phyloP scores from a whole-genome alignment of 805 yeast species.

The Saccharomycopsis vini region DNA sequence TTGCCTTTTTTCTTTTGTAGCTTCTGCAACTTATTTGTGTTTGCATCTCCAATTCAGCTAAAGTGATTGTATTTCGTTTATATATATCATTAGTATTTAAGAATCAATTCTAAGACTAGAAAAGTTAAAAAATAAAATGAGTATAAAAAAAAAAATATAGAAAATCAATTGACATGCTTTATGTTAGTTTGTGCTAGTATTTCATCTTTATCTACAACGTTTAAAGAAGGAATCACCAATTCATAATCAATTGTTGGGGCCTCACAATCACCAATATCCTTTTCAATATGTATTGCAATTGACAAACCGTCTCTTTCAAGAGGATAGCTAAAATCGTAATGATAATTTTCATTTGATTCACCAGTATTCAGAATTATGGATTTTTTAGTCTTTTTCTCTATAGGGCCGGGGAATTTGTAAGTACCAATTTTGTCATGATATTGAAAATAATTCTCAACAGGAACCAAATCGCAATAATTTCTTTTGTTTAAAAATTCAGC shows the following conservation, averaged over 20 bases:
- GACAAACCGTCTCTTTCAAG: constrained; percentile 49
- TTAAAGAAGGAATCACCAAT: constrained; percentile 56
- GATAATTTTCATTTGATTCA: constrained; percentile 6
- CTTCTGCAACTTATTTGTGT: no score
- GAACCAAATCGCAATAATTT: constrained; percentile 65
- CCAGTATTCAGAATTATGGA: neutral
- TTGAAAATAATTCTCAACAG: constrained; percentile 32
- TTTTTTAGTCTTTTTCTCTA: constrained; percentile 16
- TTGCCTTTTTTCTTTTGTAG: no score
- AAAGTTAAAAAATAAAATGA: neutral
- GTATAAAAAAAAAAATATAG: neutral
- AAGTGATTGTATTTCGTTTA: no score
- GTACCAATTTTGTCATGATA: constrained; percentile 23
- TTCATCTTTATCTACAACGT: constrained; percentile 22
- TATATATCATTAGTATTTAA: no score
- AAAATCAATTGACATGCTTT: constrained; percentile 5
- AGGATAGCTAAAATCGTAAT: constrained; percentile 40
- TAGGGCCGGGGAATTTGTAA: constrained; percentile 38
- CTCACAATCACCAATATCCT: constrained; percentile 37
- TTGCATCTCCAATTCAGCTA: no score
- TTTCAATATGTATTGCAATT: constrained; percentile 68
- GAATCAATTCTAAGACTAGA: neutral
- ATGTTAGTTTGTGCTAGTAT: constrained; percentile 20
- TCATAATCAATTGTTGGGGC: constrained; percentile 60
- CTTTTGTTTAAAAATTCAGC: constrained; percentile 49